A percentile compares a stretch with the other conserved stretches of the same genome.
Evolutionary conservation across 768 basidiomycete species (phyloP).

Genomic region (Harrya chromipes): DNA sequence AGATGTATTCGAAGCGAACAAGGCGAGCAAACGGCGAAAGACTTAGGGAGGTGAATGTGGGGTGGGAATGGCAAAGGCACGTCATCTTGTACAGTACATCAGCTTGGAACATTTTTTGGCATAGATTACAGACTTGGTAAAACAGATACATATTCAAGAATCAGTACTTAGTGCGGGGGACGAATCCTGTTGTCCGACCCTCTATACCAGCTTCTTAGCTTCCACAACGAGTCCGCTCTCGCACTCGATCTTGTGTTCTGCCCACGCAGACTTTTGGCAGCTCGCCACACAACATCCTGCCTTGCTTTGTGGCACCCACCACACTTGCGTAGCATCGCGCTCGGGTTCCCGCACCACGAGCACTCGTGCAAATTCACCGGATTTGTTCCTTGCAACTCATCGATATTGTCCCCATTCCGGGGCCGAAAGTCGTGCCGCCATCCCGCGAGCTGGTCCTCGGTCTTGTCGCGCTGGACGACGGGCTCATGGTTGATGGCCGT

Average conservation of each 20-base stretch:
- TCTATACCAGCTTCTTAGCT: not conserved
- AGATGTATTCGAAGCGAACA: slow-evolving; percentile 55
- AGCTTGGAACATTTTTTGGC: not conserved
- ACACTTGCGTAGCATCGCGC: slow-evolving; percentile 51
- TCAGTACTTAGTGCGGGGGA: not conserved
- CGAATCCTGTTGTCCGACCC: not conserved
- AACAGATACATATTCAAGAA: no score
- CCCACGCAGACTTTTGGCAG: slow-evolving; percentile 40
- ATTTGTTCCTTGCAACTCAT: slow-evolving; percentile 35
- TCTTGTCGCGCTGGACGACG: slow-evolving; percentile 35
- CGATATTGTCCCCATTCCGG: slow-evolving; percentile 37
- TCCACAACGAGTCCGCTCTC: not conserved
- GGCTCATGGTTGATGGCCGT: slow-evolving; percentile 29
- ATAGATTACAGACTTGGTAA: not conserved
- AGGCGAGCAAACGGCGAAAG: slow-evolving; percentile 49
- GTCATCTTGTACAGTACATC: slow-evolving; percentile 10
- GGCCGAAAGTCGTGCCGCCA: slow-evolving; percentile 53
- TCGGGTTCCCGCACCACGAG: slow-evolving; percentile 62
- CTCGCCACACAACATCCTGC: slow-evolving; percentile 36
- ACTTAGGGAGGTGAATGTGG: slow-evolving; percentile 6
- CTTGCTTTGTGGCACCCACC: slow-evolving; percentile 38
- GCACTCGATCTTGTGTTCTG: slow-evolving; percentile 34
- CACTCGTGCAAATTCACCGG: slow-evolving; percentile 55
- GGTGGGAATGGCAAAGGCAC: not conserved
- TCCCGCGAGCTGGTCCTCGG: slow-evolving; percentile 54